Evolutionary conservation across 2,329 filamentous ascomycete genomes (phyloP).

Genomic region (Penicillium sp.): DNA sequence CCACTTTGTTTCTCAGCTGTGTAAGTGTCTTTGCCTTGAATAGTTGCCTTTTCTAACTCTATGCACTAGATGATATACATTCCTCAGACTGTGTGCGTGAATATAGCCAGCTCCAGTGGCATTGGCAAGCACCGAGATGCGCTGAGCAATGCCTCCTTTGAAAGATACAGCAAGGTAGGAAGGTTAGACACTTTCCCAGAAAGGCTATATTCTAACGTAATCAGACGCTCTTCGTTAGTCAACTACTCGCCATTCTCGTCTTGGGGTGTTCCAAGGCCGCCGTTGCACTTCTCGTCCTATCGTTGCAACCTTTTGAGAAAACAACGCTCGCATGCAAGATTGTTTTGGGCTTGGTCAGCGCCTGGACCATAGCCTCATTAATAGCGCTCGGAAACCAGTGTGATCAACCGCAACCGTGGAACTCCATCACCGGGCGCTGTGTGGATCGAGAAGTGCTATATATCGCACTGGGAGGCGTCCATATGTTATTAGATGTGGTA

Average conservation of each 20-base stretch:
- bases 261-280: conserved; percentile 9
- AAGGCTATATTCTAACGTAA: not conserved
- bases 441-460: conserved; percentile 9
- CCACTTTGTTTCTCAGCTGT: not conserved
- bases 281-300: conserved; percentile 5
- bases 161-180: conserved; percentile 7
- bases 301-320: conserved; percentile 6
- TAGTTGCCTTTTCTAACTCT: not conserved
- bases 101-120: conserved; percentile 6
- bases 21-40: not conserved
- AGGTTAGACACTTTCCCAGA: fast-evolving
- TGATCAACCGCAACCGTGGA: conserved; percentile 2
- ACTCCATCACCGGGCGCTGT: conserved; percentile 2
- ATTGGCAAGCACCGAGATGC: conserved; percentile 7
- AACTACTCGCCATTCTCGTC: conserved; percentile 7
- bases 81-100: conserved; percentile 6
- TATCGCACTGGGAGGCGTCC: not conserved
- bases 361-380: conserved; percentile 2
- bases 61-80: not conserved
- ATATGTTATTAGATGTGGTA: conserved; percentile 8
- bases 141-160: conserved; percentile 1
- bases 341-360: conserved; percentile 1
- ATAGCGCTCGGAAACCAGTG: conserved; percentile 8
- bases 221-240: conserved; percentile 4
- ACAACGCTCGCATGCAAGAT: conserved; percentile 4